Conservation (phyloP, 495 filamentous ascomycete species). For the Ascobolus immersus region DNA sequence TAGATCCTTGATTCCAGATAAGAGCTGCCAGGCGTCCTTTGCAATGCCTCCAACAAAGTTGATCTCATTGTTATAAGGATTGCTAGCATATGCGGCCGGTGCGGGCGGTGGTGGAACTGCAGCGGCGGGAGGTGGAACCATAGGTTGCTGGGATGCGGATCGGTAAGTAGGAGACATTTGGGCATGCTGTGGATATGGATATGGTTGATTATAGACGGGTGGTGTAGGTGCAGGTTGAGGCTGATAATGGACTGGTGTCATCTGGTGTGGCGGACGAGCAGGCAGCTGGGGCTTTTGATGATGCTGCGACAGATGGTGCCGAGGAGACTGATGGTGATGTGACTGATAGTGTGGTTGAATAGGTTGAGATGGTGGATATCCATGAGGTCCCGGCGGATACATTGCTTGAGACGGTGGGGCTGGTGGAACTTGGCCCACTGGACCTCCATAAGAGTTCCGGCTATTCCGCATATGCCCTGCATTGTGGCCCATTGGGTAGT, state of each 20-base stretch:
- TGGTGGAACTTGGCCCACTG: conserved; percentile 1
- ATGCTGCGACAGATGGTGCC: too few relatives aligned
- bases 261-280: too few relatives aligned
- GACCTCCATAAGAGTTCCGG: conserved; percentile 1
- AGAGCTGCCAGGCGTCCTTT: conserved; percentile 34
- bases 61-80: conserved; percentile 32
- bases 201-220: conserved; percentile 9
- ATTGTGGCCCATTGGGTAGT: conserved; percentile 4
- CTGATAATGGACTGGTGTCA: too few relatives aligned
- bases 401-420: background rate
- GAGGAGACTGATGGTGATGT: too few relatives aligned
- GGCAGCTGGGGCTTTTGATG: too few relatives aligned
- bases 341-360: conserved; percentile 3
- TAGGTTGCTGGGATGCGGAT: too few relatives aligned
- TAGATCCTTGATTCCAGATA: conserved; percentile 34
- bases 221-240: conserved; percentile 8
- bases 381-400: background rate
- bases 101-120: conserved; percentile 13
- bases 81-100: too few relatives aligned
- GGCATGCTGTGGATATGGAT: conserved; percentile 6
- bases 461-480: conserved; percentile 2
- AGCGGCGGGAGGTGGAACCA: conserved; percentile 7
- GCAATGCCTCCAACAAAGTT: conserved; percentile 32
- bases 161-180: too few relatives aligned
- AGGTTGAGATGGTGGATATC: conserved; percentile 1